Evolutionary conservation across 1,139 yeast species (phyloP).

Genomic region (Kurtzmaniella natalensis): DNA sequence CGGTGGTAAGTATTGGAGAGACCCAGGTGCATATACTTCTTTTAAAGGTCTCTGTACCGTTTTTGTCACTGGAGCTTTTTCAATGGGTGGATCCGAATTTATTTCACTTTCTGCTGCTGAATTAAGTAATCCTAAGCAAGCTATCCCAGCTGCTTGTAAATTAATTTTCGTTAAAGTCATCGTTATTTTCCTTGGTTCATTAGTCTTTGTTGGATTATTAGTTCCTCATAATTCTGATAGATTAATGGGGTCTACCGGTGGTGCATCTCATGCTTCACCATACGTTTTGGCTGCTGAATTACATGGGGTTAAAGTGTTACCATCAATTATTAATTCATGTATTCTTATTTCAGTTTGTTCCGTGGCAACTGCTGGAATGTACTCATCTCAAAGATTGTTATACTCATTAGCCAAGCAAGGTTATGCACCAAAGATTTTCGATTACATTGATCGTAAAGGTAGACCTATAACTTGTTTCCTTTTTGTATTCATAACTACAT

Average conservation of each 20-base stretch:
- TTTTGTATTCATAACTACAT: constrained; percentile 28
- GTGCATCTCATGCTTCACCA: constrained; percentile 40
- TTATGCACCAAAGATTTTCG: constrained; percentile 38
- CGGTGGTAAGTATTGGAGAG: constrained; percentile 46
- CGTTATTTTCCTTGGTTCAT: constrained; percentile 38
- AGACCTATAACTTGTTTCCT: constrained; percentile 40
- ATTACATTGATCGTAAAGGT: constrained; percentile 39
- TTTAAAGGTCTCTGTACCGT: constrained; percentile 40
- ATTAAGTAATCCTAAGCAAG: constrained; percentile 35
- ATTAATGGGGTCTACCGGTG: constrained; percentile 36
- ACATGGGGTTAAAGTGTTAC: constrained; percentile 36
- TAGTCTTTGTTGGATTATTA: constrained; percentile 38
- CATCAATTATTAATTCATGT: constrained; percentile 40
- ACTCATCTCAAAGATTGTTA: constrained; percentile 41
- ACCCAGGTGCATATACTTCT: constrained; percentile 34
- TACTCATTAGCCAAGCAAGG: constrained; percentile 42
- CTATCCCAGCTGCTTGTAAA: constrained; percentile 40
- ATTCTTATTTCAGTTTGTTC: constrained; percentile 43
- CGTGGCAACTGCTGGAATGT: constrained; percentile 42
- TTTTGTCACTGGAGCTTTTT: constrained; percentile 35
- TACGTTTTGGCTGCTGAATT: constrained; percentile 40
- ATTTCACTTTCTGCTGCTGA: constrained; percentile 40
- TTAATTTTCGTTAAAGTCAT: constrained; percentile 37
- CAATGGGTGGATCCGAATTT: constrained; percentile 39
- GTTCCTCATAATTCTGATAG: constrained; percentile 37